Conservation (phyloP, 2,329 filamentous ascomycete species). For the Allantophomopsis cytisporea region DNA sequence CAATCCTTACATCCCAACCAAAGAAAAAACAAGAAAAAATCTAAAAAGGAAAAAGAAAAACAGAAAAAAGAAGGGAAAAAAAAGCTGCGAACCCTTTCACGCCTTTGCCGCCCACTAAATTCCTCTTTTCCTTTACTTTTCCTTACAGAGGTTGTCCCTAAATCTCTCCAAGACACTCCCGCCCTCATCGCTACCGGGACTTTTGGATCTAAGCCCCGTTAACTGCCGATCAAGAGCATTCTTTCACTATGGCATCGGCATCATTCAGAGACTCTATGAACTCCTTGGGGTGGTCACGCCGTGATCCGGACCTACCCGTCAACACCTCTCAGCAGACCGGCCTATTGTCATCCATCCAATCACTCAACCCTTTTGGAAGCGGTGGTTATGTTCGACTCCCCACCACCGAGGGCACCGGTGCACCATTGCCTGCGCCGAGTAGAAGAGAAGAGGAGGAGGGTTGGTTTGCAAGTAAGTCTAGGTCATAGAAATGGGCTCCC, state of each 20-base stretch:
- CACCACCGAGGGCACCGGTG: slow-evolving; percentile 68
- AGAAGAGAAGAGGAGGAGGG: slow-evolving; percentile 90
- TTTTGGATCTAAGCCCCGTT: no score
- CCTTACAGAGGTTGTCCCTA: no score
- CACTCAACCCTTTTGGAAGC: slow-evolving; percentile 75
- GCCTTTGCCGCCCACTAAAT: no score
- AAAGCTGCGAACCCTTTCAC: no score
- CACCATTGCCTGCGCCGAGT: slow-evolving; percentile 71
- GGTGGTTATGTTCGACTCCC: slow-evolving; percentile 85
- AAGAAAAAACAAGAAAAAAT: not conserved
- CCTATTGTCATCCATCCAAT: slow-evolving; percentile 68
- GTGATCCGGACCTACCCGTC: slow-evolving; percentile 63
- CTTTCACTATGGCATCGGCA: slow-evolving; percentile 58
- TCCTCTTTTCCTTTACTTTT: no score
- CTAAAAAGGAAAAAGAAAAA: no score
- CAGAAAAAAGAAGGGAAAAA: no score
- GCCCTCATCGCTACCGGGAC: no score
- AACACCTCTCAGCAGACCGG: slow-evolving; percentile 60
- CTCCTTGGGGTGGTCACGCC: slow-evolving; percentile 85
- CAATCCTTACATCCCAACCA: slow-evolving; percentile 1
- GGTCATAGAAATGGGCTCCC: no score
- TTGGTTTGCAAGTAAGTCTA: slow-evolving; percentile 82
- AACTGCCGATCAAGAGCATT: not conserved
- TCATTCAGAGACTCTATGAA: slow-evolving; percentile 92
- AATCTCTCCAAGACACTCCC: no score